phyloP scores from a whole-genome alignment of 2,329 filamentous ascomycete species.

The Phialocephala sp. region DNA sequence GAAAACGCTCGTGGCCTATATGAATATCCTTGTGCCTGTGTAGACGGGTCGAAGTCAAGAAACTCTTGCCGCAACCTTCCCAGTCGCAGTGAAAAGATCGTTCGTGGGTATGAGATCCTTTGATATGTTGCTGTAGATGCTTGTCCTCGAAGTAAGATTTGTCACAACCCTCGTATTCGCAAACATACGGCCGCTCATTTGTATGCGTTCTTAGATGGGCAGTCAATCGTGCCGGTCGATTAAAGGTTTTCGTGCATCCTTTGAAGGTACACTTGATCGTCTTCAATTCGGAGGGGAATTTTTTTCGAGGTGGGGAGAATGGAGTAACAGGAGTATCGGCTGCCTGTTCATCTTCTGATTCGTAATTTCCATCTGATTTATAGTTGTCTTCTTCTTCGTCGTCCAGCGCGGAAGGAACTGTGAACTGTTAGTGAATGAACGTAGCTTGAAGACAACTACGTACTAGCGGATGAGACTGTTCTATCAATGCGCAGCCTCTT shows the following conservation, averaged over 20 bases:
- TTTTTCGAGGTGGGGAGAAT: conserved; percentile 53
- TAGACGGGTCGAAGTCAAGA: conserved; percentile 79
- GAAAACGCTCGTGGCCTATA: conserved; percentile 75
- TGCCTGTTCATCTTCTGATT: conserved; percentile 42
- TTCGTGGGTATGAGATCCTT: conserved; percentile 77
- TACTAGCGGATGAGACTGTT: conserved; percentile 25
- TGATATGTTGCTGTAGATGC: conserved; percentile 84
- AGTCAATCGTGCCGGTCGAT: conserved; percentile 79
- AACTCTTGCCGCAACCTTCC: conserved; percentile 77
- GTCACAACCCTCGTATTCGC: conserved; percentile 71
- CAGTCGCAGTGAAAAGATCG: conserved; percentile 74
- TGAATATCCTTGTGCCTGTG: conserved; percentile 81
- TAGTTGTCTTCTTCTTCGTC: conserved; percentile 49
- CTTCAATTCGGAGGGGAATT: conserved; percentile 75
- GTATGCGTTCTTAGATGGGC: conserved; percentile 86
- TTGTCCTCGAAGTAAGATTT: conserved; percentile 88
- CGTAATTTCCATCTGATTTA: conserved; percentile 42
- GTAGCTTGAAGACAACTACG: not conserved
- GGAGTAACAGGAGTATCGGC: conserved; percentile 55
- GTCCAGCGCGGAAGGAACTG: conserved; percentile 16
- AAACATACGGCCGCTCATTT: conserved; percentile 81
- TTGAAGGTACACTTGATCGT: conserved; percentile 77
- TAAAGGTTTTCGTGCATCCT: conserved; percentile 82
- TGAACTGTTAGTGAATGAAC: not conserved
- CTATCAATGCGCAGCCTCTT: conserved; percentile 35